Base-by-base conservation (phyloP, 2,329 filamentous ascomycete genomes). In the Herpotrichia juniperi region DNA sequence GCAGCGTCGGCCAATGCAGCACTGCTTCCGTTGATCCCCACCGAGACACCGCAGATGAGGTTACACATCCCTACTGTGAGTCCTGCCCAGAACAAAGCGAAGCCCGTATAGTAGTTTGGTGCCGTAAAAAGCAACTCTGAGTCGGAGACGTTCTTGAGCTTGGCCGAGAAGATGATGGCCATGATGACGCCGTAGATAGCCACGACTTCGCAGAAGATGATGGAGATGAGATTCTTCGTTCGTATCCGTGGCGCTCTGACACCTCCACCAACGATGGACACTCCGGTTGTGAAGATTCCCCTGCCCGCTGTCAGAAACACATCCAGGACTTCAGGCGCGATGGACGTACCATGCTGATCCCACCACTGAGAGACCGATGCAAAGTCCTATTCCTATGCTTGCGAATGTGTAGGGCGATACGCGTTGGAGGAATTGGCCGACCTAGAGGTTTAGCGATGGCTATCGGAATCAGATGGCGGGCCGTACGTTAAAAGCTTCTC, bases 141-240 rank as follows among this genome's bases (percentile, higher is more conserved):
- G 32, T 87, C 84, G 50, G 83, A 82, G 25, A 94, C 83, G 50
- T 82, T 75, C 64, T 84, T 83, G 65, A 99, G 79, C 77, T 97
- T 96, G 56, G 93, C 84, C 39, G 93, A 96, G 81, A 97, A 97
- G 68, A 99, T 90, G 74, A 99, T 99, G 67, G 93, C 89, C 92
- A 99, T 99, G 79, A 99, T 99, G 78, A 99, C 93, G 68, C 96
- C 96, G 83, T 99, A 99, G 76, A 99, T 99, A 77, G 94, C 94
- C 69, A 99, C 94, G 71, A 99, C 94, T 80, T 99, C 94, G 81
- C 94, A 99, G 80, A 99, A 99, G 79, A 99, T 97, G 77, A 99
- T 99, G 68, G 93, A 97, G 75, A 99, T 97, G 71, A 99, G 79
- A 82, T 99, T 99, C 87, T 99, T 99, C 59, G 94, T 99, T 75